Base-by-base conservation (phyloP, 192 early-diverging fungal genomes). In the Spinellus fusiger region DNA sequence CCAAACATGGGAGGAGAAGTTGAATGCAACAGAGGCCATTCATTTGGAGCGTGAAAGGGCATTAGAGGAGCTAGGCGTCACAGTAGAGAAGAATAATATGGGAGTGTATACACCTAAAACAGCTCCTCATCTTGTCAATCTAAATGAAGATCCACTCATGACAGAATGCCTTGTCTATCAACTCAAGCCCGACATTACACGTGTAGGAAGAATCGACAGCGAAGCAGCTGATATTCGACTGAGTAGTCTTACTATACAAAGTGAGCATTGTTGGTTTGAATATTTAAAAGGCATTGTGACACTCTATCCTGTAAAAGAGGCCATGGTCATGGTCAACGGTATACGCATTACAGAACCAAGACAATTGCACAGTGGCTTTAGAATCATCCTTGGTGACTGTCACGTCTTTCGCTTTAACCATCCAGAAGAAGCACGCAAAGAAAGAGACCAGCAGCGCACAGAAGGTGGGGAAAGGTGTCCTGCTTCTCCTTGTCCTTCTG, bases 341-440 rank as follows among this genome's bases (percentile, higher is more conserved):
- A 73, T 77, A 38, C 80, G 78, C 13, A 88, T 91, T 15, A 60
- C 35, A 4, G 74, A 78, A 47, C 71, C 83, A 7, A 75, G 71
- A 53, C 74, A 64, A 47, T 67, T 94, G 15, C 70, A 77, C 37
- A 88, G 84, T 1, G 91, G 91, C 3, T 89, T 77, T 64, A 83
- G 92, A 48, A 72, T 94, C 26, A 90, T 93, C 34, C 66, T 94
- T 18, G 91, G 90, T 23, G 80, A 84, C 33, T 81, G 86, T 56
- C 91, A 89, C 64, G 84, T 94, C 0, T 94, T 93, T 56, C 75
- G 91, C 0, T 88, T 93, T 56, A 93, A 89, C 59, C 76, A 94
- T 65, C 92, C 92, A 5, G 86, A 83, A 58, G 89, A 94, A 60
- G 90, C 80, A 1, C 79, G 90, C 9, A 66, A 74, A 29, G 86